These are phyloP conservation scores for Paraconiothyrium sp. DNA, from an alignment of 2,329 filamentous ascomycete species.

Conservation along the genomic window DNA sequence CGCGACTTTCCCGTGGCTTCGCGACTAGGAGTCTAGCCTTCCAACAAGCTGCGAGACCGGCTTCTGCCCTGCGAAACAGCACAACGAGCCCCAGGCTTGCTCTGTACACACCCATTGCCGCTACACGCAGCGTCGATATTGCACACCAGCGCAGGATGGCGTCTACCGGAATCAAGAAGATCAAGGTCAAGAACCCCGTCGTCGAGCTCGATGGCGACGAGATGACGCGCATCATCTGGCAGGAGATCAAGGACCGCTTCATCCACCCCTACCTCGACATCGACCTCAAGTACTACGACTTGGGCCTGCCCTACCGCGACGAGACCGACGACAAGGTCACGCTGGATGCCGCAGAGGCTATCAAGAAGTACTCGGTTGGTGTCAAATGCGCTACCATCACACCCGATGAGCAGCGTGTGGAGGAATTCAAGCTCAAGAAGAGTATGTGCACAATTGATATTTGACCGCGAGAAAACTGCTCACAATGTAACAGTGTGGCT, in stretches of 20 bases:
- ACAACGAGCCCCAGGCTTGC: conserved; percentile 22
- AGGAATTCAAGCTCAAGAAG: conserved; percentile 99
- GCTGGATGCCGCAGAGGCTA: conserved; percentile 91
- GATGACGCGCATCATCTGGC: conserved; percentile 99
- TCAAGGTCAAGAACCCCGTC: conserved; percentile 99
- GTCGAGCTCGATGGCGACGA: conserved; percentile 94
- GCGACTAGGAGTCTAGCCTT: conserved; percentile 40
- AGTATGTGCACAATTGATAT: conserved; percentile 67
- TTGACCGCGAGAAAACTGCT: conserved; percentile 7
- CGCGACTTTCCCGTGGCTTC: conserved; percentile 38
- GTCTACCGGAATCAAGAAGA: conserved; percentile 88
- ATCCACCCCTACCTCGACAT: conserved; percentile 96
- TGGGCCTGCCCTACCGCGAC: conserved; percentile 93
- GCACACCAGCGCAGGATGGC: conserved; percentile 46
- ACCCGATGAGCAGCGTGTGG: conserved; percentile 92
- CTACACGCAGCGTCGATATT: conserved; percentile 6
- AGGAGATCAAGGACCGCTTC: conserved; percentile 96
- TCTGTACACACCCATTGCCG: conserved; percentile 10
- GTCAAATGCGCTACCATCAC: conserved; percentile 99
- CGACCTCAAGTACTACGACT: conserved; percentile 97
- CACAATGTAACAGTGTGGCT: conserved; percentile 79
- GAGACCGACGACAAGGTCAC: conserved; percentile 97
- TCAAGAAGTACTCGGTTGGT: conserved; percentile 98
- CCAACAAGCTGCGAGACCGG: conserved; percentile 35
- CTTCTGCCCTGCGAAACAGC: conserved; percentile 27